Evolutionary conservation across 495 filamentous ascomycete species (phyloP).

Genomic region (Penicillium coprophilum): DNA sequence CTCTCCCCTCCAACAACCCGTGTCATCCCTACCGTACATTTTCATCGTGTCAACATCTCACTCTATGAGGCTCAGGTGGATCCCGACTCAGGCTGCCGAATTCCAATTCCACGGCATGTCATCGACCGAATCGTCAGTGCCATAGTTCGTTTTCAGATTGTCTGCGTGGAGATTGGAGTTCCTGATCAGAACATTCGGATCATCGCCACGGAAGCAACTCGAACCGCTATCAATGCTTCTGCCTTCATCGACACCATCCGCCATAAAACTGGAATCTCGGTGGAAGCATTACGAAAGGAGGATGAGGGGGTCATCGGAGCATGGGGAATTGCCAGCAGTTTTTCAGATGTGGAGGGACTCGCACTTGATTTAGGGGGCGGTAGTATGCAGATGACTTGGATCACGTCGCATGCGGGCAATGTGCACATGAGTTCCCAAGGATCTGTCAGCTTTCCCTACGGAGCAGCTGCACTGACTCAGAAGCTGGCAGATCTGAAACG

Average conservation of each 20-base stretch:
- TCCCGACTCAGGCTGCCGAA: constrained; percentile 37
- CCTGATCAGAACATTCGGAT: constrained; percentile 62
- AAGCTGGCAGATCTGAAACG: constrained; percentile 53
- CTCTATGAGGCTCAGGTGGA: constrained; percentile 81
- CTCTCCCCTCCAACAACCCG: constrained; percentile 68
- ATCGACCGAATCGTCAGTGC: constrained; percentile 63
- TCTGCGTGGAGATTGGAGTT: constrained; percentile 71
- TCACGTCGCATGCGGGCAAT: constrained; percentile 56
- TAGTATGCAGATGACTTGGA: constrained; percentile 86
- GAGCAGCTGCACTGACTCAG: constrained; percentile 74
- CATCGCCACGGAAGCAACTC: constrained; percentile 86
- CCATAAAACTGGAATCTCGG: constrained; percentile 58
- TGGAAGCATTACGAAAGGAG: constrained; percentile 71
- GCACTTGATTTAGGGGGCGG: constrained; percentile 91
- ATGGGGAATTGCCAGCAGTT: constrained; percentile 77
- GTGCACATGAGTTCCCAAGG: constrained; percentile 51
- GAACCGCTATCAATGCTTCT: constrained; percentile 71
- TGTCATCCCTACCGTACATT: constrained; percentile 73
- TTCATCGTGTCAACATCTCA: constrained; percentile 75
- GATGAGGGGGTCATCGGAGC: constrained; percentile 83
- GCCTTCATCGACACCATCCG: constrained; percentile 66
- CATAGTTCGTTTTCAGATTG: constrained; percentile 67
- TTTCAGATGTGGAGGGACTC: constrained; percentile 63
- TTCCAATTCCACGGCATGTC: constrained; percentile 61
- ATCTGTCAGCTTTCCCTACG: constrained; percentile 70